Evolutionary conservation across 371 early-diverging fungal species (phyloP).

Genomic region (Rhizopus sp.): DNA sequence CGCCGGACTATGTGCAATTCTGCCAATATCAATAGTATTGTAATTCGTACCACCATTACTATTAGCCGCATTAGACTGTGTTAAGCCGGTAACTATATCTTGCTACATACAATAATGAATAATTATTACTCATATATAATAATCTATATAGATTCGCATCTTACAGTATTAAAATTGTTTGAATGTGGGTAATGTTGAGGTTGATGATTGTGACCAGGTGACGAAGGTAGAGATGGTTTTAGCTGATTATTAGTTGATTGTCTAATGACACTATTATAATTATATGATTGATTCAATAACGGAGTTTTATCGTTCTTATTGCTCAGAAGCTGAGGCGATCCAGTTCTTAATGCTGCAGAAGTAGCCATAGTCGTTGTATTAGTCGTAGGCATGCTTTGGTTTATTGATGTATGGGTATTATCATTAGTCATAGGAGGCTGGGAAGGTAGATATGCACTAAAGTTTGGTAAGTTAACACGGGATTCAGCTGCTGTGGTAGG

Average conservation of each 20-base stretch:
- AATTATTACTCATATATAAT: neutral
- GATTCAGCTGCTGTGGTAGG: neutral
- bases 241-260: constrained; percentile 1
- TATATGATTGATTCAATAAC: neutral
- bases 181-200: constrained; percentile 7
- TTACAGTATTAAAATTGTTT: constrained; percentile 17
- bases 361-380: neutral
- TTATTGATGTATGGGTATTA: constrained; percentile 9
- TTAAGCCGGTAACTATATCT: constrained; percentile 12
- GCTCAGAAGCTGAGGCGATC: constrained; percentile 3
- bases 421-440: constrained; percentile 5
- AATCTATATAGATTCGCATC: neutral
- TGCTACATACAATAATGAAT: constrained; percentile 3
- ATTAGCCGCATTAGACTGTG: constrained; percentile 5
- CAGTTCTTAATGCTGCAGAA: neutral
- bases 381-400: neutral
- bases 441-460: constrained; percentile 9
- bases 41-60: neutral
- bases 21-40: constrained; percentile 1
- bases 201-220: constrained; percentile 1
- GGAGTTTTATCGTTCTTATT: constrained; percentile 2
- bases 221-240: neutral
- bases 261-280: constrained; percentile 4
- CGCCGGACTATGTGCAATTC: constrained; percentile 1
- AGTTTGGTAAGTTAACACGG: constrained; percentile 10